Evolutionary conservation across 2,329 filamentous ascomycete species (phyloP).

Genomic region (Xylariaceae sp.): DNA sequence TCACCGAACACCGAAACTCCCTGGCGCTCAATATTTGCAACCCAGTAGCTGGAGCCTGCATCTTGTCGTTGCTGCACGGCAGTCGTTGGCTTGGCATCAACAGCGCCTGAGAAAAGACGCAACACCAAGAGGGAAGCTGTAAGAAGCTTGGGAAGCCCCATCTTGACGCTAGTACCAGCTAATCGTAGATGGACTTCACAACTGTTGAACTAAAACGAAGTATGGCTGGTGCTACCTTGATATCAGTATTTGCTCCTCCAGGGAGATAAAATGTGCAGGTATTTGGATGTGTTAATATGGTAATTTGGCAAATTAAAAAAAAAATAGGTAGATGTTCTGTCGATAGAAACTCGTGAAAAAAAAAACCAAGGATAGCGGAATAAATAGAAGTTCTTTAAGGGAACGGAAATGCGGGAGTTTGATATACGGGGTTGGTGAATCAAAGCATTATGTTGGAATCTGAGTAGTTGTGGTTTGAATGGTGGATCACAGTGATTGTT

Average conservation of each 20-base stretch:
- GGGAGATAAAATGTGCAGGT: background rate
- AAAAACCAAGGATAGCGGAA: background rate
- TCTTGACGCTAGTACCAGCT: constrained; percentile 37
- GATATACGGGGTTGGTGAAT: background rate
- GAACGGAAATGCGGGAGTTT: background rate
- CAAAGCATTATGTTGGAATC: constrained; percentile 8
- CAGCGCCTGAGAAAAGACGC: constrained; percentile 28
- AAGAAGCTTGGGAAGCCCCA: constrained; percentile 38
- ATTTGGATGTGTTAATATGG: background rate
- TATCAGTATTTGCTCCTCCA: constrained; percentile 13
- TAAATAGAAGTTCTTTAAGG: background rate
- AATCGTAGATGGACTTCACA: constrained; percentile 27
- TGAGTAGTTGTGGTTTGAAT: constrained; percentile 7
- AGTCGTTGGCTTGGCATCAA: constrained; percentile 22
- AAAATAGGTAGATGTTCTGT: background rate
- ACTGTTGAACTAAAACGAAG: constrained; percentile 21
- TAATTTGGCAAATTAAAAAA: constrained; percentile 1
- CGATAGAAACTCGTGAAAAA: constrained; percentile 2
- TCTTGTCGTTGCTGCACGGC: constrained; percentile 31
- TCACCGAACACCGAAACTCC: constrained; percentile 67
- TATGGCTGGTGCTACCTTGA: constrained; percentile 14
- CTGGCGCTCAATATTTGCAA: constrained; percentile 69
- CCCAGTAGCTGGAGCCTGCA: constrained; percentile 65
- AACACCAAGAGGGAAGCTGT: constrained; percentile 32
- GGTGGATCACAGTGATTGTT: constrained; percentile 30